Evolutionary conservation across 768 basidiomycete species (phyloP).

Genomic region (Coprinopsis strossmayeri): DNA sequence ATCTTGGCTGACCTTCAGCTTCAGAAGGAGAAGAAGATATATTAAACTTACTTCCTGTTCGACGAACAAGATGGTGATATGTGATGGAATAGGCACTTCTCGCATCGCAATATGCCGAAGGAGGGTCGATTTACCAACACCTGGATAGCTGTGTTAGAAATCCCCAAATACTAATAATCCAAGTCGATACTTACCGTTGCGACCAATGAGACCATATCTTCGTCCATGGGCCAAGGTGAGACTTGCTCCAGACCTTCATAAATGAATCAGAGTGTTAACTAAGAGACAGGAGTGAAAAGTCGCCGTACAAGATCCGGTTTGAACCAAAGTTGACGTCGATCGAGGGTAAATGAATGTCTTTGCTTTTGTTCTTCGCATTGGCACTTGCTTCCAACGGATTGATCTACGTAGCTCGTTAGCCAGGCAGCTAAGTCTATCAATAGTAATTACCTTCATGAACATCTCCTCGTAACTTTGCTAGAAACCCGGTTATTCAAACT

Average conservation of each 20-base stretch:
- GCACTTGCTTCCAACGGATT: constrained; percentile 84
- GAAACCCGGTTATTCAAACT: constrained; percentile 5
- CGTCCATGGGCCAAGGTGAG: constrained; percentile 86
- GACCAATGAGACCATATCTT: constrained; percentile 88
- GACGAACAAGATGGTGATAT: constrained; percentile 96
- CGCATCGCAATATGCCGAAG: constrained; percentile 91
- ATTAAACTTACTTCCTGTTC: constrained; percentile 78
- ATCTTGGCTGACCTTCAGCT: constrained; percentile 41
- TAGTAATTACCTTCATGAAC: constrained; percentile 84
- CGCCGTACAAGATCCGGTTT: constrained; percentile 77
- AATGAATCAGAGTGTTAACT: constrained; percentile 5
- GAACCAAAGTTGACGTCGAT: constrained; percentile 97
- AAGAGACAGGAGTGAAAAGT: background rate
- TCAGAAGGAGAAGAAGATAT: constrained; percentile 1
- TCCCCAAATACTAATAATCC: background rate
- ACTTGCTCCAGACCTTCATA: constrained; percentile 68
- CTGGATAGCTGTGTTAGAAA: constrained; percentile 21
- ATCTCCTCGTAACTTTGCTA: constrained; percentile 98
- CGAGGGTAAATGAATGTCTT: constrained; percentile 90
- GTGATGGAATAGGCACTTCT: constrained; percentile 87
- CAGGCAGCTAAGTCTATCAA: background rate
- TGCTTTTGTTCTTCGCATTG: constrained; percentile 87
- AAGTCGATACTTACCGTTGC: constrained; percentile 50
- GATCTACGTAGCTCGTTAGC: constrained; percentile 40
- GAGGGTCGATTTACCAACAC: constrained; percentile 96